Evolutionary conservation across 768 basidiomycete species (phyloP), one percentile per base, ranked within the genome.

Genomic region (Phaffia australis): DNA sequence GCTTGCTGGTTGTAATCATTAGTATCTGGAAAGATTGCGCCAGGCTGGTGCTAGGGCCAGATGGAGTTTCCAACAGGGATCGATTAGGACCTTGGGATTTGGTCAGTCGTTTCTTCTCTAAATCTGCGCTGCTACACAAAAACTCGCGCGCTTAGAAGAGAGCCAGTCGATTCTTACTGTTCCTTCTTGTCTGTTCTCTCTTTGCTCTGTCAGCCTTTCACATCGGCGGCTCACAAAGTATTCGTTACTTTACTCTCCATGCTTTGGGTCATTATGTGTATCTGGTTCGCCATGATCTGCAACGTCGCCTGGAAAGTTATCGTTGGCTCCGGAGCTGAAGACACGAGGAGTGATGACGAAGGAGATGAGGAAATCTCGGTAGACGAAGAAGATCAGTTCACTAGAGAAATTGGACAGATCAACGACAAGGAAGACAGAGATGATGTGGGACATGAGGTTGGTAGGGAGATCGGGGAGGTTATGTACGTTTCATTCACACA

Each of bases 211-310:
- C 77, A 77, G 46, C 89, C 81, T 75, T 72, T 84, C 67, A 84
- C 82, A n/a, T 72, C 70, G 50, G 69, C 74, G 9, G 76, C 78
- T 3, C 81, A 79, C 70, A 68, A 74, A 1, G 74, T 69, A 1
- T 94, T 93, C 73, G 74, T 77, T 54, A 71, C 71, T 11, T 70
- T 77, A 23, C 68, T 79, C 15, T 48, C 59, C 15, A 60, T 73
- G n/a, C 72, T 80, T 8, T 74, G 76, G 62, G 61, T 77, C 2
- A 67, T 80, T 79, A 90, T 90, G 75, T 76, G 83, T 18, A 75
- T 89, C 32, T 97, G 94, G 94, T 89, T 90, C 75, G 79, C 80
- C 71, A 85, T 88, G 84, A 92, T 94, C 69, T 83, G 84, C 70
- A 82, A 84, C 32, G 81, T 95, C 27, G 88, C 88, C n/a, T 89